phyloP scores from a whole-genome alignment of 1,284 basidiomycete species.

The Cryptococcus jaspeensis region DNA sequence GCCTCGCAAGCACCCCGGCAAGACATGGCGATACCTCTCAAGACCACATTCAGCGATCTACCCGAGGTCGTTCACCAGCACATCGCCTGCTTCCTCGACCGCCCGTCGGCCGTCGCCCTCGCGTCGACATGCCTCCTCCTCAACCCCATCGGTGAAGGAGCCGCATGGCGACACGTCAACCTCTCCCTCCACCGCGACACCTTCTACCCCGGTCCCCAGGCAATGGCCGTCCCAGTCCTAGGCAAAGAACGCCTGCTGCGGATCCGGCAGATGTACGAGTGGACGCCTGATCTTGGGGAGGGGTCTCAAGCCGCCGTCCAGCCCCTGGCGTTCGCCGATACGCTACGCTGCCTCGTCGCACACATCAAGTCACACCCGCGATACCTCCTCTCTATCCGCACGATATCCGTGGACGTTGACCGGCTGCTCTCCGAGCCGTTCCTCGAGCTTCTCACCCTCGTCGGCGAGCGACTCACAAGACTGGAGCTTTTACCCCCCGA shows the following conservation, averaged over 20 bases:
- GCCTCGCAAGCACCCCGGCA: no score
- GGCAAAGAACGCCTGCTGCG: conserved; percentile 8
- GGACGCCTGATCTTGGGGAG: background rate
- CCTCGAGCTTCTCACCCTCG: conserved; percentile 6
- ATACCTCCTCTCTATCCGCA: conserved; percentile 6
- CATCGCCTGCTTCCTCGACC: conserved; percentile 6
- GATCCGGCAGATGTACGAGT: conserved; percentile 6
- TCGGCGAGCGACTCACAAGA: conserved; percentile 3
- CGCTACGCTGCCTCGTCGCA: background rate
- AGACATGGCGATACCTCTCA: background rate
- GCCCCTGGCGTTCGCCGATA: background rate
- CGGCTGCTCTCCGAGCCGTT: conserved; percentile 3
- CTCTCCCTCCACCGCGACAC: conserved; percentile 9
- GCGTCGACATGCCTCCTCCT: conserved; percentile 13
- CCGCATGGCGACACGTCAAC: conserved; percentile 17
- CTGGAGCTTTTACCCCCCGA: conserved; percentile 10
- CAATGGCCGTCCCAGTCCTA: background rate
- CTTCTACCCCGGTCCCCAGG: background rate
- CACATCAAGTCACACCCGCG: conserved; percentile 3
- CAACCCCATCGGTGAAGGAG: conserved; percentile 1
- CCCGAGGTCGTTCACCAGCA: background rate
- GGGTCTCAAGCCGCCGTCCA: background rate
- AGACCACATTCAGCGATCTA: background rate
- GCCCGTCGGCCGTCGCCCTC: background rate
- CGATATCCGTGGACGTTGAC: conserved; percentile 15